These are phyloP conservation scores for Kwoniella shandongensis DNA, from an alignment of 768 basidiomycete species.

Conservation along the genomic window DNA sequence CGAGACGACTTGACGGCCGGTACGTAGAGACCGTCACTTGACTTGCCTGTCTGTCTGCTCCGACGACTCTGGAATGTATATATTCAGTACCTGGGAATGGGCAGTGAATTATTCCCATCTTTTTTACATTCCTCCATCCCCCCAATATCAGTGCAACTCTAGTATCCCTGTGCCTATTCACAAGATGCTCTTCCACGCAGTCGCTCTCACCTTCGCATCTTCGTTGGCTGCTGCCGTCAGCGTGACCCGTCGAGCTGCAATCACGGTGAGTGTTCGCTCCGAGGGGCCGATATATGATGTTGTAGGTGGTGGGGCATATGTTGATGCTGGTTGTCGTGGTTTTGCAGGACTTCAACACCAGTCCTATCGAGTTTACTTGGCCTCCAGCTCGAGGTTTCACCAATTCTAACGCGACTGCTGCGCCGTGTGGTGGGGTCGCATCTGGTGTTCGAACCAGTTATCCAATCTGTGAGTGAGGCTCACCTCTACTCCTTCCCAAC, in stretches of 20 bases:
- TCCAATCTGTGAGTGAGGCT: conserved; percentile 15
- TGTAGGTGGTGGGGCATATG: background rate
- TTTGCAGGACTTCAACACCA: conserved; percentile 11
- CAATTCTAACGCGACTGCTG: conserved; percentile 14
- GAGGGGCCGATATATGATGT: background rate
- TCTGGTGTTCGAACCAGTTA: conserved; percentile 16
- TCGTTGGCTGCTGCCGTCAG: conserved; percentile 7
- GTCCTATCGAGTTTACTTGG: conserved; percentile 11
- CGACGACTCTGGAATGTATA: no score
- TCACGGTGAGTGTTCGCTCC: conserved; percentile 11
- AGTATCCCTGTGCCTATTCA: no score
- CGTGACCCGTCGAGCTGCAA: conserved; percentile 16
- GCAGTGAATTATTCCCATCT: no score
- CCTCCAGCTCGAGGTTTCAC: conserved; percentile 23
- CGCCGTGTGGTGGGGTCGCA: conserved; percentile 24
- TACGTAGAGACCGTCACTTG: no score
- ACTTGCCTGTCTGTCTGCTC: no score
- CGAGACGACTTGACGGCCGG: no score
- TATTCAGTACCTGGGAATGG: no score
- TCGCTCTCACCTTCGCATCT: background rate
- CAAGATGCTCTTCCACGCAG: conserved; percentile 3
- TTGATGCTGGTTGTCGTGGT: background rate
- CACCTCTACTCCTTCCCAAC: no score
- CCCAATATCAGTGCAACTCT: no score
- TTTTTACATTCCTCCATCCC: no score